Evolutionary conservation across 352 stramenopile genomes (phyloP).

Genomic region (Elongisporangium anandrum): DNA sequence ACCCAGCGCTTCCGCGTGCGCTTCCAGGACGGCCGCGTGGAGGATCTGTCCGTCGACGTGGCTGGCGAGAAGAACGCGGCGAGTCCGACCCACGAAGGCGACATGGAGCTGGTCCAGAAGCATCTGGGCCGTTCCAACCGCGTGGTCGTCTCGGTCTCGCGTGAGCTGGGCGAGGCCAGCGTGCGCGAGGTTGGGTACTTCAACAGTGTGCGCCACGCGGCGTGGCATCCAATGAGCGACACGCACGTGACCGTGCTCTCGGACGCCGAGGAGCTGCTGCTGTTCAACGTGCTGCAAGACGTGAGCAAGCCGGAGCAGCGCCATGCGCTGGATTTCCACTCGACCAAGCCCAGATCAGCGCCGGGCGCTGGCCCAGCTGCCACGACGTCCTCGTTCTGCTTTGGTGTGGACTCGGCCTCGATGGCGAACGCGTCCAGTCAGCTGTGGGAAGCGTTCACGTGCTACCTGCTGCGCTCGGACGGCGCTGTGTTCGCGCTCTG

Average conservation of each 20-base stretch:
- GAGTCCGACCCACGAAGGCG: constrained; percentile 12
- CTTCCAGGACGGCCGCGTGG: constrained; percentile 36
- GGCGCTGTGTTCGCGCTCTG: constrained; percentile 66
- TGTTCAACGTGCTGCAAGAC: constrained; percentile 66
- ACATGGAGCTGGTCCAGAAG: constrained; percentile 26
- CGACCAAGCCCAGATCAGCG: constrained; percentile 11
- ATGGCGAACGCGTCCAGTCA: constrained; percentile 3
- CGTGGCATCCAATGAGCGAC: constrained; percentile 75
- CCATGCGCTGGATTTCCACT: constrained; percentile 48
- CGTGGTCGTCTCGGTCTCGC: constrained; percentile 40
- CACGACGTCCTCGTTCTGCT: constrained; percentile 48
- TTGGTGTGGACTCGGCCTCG: constrained; percentile 31
- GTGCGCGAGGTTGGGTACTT: constrained; percentile 62
- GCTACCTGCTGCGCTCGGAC: constrained; percentile 68
- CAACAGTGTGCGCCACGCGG: constrained; percentile 39
- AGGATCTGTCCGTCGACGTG: constrained; percentile 19
- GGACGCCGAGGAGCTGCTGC: constrained; percentile 64
- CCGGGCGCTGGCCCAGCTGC: constrained; percentile 14
- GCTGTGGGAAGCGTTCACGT: constrained; percentile 74
- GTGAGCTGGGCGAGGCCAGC: constrained; percentile 40
- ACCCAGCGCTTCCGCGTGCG: constrained; percentile 36
- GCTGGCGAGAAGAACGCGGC: constrained; percentile 16
- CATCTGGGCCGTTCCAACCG: constrained; percentile 7
- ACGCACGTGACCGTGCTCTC: constrained; percentile 68
- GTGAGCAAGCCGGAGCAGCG: constrained; percentile 69